Evolutionary conservation across 805 yeast genomes (phyloP).

Genomic region (Tanozyma kutaoensis): DNA sequence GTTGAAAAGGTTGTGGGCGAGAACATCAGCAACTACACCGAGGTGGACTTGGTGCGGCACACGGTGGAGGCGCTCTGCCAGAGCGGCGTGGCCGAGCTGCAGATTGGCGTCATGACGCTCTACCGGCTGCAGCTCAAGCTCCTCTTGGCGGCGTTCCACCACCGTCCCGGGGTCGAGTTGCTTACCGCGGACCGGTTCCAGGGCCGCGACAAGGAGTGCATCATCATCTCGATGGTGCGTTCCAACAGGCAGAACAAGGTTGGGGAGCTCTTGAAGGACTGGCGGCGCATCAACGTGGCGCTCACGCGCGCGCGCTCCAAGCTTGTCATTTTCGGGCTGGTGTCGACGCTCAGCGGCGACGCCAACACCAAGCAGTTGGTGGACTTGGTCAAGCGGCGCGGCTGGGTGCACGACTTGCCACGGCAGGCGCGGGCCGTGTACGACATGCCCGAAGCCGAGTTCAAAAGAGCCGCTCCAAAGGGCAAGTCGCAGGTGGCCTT

Average conservation of each 20-base stretch:
- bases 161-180: conserved; percentile 43
- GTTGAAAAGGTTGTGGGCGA: conserved; percentile 46
- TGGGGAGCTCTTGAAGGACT: conserved; percentile 73
- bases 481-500: too few species aligned
- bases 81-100: conserved; percentile 45
- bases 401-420: conserved; percentile 59
- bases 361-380: conserved; percentile 48
- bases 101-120: conserved; percentile 81
- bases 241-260: conserved; percentile 53
- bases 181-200: conserved; percentile 93
- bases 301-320: conserved; percentile 84
- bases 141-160: conserved; percentile 11
- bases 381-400: conserved; percentile 35
- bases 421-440: too few species aligned
- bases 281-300: conserved; percentile 91
- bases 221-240: conserved; percentile 80
- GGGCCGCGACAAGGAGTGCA: conserved; percentile 89
- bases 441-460: too few species aligned
- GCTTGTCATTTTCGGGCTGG: conserved; percentile 73
- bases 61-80: conserved; percentile 42
- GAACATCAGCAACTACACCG: conserved; percentile 59
- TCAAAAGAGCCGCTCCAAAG: too few species aligned
- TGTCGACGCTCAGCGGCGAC: conserved; percentile 39
- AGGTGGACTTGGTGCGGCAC: conserved; percentile 51
- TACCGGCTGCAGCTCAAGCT: conserved; percentile 60